These are phyloP conservation scores for Coleophoma cylindrospora DNA, from an alignment of 2,329 filamentous ascomycete species.

Conservation along the genomic window DNA sequence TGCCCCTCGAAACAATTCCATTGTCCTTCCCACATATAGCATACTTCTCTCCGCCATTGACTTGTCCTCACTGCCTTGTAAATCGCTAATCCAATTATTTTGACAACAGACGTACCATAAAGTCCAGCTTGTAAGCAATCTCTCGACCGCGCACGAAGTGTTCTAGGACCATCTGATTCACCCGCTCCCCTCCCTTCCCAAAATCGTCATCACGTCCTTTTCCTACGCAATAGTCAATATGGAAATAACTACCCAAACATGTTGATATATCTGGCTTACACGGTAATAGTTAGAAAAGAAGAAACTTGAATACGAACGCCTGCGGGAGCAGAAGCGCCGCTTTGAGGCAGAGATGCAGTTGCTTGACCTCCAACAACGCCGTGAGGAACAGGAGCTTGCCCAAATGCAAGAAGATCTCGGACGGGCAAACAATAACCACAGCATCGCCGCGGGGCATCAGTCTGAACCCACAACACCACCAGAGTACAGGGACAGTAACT, in stretches of 20 bases:
- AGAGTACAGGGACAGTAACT: conserved; percentile 71
- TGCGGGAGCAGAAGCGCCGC: conserved; percentile 80
- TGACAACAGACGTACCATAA: conserved; percentile 56
- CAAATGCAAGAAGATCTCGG: conserved; percentile 78
- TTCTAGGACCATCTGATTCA: not conserved
- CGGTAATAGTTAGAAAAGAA: conserved; percentile 79
- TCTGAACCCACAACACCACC: conserved; percentile 96
- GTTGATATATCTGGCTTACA: conserved; percentile 28
- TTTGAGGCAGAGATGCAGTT: conserved; percentile 93
- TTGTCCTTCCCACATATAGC: too few relatives aligned
- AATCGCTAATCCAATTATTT: too few relatives aligned
- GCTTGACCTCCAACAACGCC: conserved; percentile 78
- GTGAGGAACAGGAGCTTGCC: conserved; percentile 77
- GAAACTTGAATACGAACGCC: conserved; percentile 84
- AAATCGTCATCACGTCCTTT: not conserved
- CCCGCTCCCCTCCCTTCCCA: not conserved
- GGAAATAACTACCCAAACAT: too few relatives aligned
- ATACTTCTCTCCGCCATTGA: too few relatives aligned
- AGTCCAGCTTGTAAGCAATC: conserved; percentile 68
- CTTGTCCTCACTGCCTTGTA: conserved; percentile 2
- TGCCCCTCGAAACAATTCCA: too few relatives aligned
- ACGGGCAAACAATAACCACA: conserved; percentile 38
- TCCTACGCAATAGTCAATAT: not conserved
- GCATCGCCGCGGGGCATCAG: conserved; percentile 57
- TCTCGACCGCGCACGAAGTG: not conserved